phyloP scores from a whole-genome alignment of 1,284 basidiomycete species.

The Ceratobasidium sp. region DNA sequence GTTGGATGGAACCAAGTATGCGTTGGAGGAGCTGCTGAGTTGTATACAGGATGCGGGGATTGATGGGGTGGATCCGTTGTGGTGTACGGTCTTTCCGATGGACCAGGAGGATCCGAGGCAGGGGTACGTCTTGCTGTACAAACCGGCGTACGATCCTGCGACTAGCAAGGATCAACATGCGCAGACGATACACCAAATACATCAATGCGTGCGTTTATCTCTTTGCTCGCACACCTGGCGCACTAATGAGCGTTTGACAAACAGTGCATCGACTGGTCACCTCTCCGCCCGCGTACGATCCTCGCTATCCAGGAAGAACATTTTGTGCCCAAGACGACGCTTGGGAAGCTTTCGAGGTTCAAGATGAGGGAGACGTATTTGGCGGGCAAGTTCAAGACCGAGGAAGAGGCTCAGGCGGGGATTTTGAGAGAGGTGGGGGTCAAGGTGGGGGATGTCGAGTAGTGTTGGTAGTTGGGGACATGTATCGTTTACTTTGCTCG shows the following conservation, averaged over 20 bases:
- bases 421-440: background rate
- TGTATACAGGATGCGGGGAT: constrained; percentile 10
- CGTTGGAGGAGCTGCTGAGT: constrained; percentile 2
- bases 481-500: too few species aligned
- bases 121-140: constrained; percentile 2
- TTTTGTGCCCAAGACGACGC: constrained; percentile 33
- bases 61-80: constrained; percentile 6
- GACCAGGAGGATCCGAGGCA: background rate
- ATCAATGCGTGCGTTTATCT: background rate
- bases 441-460: background rate
- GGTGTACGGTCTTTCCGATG: constrained; percentile 18
- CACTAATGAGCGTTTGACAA: too few species aligned
- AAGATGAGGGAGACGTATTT: constrained; percentile 28
- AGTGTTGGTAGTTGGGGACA: too few species aligned
- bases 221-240: too few species aligned
- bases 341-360: constrained; percentile 23
- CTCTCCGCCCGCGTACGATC: constrained; percentile 3
- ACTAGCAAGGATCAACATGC: background rate
- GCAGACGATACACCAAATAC: background rate
- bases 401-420: background rate
- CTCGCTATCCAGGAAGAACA: constrained; percentile 21
- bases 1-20: constrained; percentile 3
- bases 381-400: background rate
- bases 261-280: constrained; percentile 25
- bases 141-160: constrained; percentile 8